Evolutionary conservation across 805 yeast genomes (phyloP).

Genomic region (Priceomyces medius): DNA sequence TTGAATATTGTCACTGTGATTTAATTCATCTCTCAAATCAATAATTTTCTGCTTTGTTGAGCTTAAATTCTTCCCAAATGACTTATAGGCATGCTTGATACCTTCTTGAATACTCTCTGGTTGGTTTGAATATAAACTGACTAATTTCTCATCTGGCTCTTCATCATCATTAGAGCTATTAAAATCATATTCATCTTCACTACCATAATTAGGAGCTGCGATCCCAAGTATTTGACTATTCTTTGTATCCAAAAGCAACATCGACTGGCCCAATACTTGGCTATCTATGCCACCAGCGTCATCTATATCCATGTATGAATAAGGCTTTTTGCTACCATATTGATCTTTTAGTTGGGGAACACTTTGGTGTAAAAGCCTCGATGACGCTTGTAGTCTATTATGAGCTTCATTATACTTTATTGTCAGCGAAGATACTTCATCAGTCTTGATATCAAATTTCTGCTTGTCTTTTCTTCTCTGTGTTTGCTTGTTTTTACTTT

Average conservation of each 20-base stretch:
- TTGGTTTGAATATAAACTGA: constrained; percentile 82
- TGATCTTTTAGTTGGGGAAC: constrained; percentile 18
- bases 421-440: constrained; percentile 5
- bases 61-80: constrained; percentile 65
- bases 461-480: constrained; percentile 9
- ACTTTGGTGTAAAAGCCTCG: constrained; percentile 23
- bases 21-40: constrained; percentile 59
- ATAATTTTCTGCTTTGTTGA: constrained; percentile 64
- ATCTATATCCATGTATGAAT: constrained; percentile 31
- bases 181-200: constrained; percentile 17
- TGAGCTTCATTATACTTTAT: constrained; percentile 5
- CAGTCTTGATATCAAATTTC: constrained; percentile 6
- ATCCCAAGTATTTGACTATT: constrained; percentile 3
- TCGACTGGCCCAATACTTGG: constrained; percentile 20
- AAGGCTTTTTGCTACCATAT: constrained; percentile 22
- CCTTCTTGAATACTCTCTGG: constrained; percentile 75
- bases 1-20: constrained; percentile 63
- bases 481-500: constrained; percentile 4
- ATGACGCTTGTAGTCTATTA: constrained; percentile 23
- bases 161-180: constrained; percentile 15
- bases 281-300: constrained; percentile 26
- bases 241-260: constrained; percentile 21
- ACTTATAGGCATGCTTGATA: constrained; percentile 65
- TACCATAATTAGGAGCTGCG: constrained; percentile 19
- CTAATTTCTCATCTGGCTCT: constrained; percentile 29